A percentile compares a stretch with the other conserved stretches of the same genome.
Evolutionary conservation across 164 flowering plant species (phyloP).

Genomic region (Vitis rotundifolia): DNA sequence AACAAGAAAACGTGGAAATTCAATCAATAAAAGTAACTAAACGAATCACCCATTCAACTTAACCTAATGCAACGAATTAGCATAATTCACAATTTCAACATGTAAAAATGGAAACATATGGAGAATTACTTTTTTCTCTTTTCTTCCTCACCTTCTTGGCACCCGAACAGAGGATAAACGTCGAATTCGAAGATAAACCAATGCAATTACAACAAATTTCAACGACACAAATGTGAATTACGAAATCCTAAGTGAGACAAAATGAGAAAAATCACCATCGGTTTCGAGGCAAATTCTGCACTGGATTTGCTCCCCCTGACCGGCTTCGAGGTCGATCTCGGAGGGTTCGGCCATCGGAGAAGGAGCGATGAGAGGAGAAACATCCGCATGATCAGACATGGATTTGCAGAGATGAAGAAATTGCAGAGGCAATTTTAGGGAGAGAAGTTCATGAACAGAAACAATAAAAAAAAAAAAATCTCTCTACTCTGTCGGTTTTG

Average conservation of each 20-base stretch:
- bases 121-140: too few species aligned
- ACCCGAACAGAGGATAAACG: too few species aligned
- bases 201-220: neutral
- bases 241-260: neutral
- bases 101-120: too few species aligned
- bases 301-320: conserved; percentile 90
- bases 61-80: too few species aligned
- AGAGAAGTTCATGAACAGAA: neutral
- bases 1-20: too few species aligned
- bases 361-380: conserved; percentile 69
- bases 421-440: neutral
- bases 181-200: too few species aligned
- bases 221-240: neutral
- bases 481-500: too few species aligned
- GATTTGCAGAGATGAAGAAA: neutral
- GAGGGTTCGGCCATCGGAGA: conserved; percentile 39
- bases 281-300: conserved; percentile 97
- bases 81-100: too few species aligned
- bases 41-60: too few species aligned
- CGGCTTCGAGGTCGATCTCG: conserved; percentile 92
- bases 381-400: conserved; percentile 56
- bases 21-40: too few species aligned
- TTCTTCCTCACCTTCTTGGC: too few species aligned
- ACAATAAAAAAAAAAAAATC: neutral
- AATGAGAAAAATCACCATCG: conserved; percentile 51